Conservation (phyloP, 768 basidiomycete genomes). For the Boletales sp. region DNA sequence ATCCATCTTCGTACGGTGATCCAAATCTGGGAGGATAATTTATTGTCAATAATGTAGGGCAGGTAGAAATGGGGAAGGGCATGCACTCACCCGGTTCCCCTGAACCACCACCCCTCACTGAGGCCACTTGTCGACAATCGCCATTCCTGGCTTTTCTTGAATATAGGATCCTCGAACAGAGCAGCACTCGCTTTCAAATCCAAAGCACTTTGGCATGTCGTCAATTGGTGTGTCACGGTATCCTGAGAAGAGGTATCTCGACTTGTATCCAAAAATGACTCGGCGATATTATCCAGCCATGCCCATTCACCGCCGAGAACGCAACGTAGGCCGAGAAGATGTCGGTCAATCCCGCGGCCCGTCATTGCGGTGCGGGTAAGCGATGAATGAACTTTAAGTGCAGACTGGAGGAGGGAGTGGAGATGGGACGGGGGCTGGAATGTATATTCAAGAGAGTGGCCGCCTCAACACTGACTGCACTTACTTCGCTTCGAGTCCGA, state of each 20-base stretch:
- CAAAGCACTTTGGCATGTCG: neutral
- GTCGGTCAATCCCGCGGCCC: slow-evolving; percentile 85
- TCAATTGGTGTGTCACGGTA: neutral
- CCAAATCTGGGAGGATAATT: slow-evolving; percentile 58
- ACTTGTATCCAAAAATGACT: neutral
- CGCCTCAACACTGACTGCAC: neutral
- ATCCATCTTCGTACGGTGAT: slow-evolving; percentile 76
- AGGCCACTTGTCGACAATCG: slow-evolving; percentile 87
- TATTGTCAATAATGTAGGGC: slow-evolving; percentile 3
- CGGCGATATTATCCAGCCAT: slow-evolving; percentile 20
- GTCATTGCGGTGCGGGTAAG: slow-evolving; percentile 76
- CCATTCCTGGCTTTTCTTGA: slow-evolving; percentile 75
- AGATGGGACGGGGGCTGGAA: slow-evolving; percentile 23
- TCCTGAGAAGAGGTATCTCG: slow-evolving; percentile 6
- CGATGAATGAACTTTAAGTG: slow-evolving; percentile 64
- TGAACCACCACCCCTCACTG: slow-evolving; percentile 81
- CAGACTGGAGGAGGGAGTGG: slow-evolving; percentile 56
- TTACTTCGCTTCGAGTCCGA: slow-evolving; percentile 8
- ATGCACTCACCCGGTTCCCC: slow-evolving; percentile 71
- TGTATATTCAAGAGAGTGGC: slow-evolving; percentile 1
- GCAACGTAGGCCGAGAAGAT: slow-evolving; percentile 79
- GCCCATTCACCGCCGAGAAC: slow-evolving; percentile 44
- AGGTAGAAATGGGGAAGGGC: neutral
- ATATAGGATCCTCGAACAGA: slow-evolving; percentile 77
- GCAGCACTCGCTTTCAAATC: slow-evolving; percentile 12